Evolutionary conservation across 1,284 basidiomycete genomes (phyloP).

Genomic region (Meira miltonrushii): DNA sequence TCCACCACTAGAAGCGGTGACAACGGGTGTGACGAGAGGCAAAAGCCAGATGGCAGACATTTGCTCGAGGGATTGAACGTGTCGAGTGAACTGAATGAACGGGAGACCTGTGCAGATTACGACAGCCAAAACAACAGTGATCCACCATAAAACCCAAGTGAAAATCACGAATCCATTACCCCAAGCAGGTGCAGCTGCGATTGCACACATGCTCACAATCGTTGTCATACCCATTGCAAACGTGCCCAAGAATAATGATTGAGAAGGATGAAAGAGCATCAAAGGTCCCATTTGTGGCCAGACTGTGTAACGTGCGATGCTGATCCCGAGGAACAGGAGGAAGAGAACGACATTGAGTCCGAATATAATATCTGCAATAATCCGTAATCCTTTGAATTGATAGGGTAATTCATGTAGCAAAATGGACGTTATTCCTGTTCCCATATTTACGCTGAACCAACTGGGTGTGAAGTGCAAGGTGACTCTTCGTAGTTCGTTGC

Average conservation of each 20-base stretch:
- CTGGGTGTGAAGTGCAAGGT: conserved; percentile 32
- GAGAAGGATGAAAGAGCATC: conserved; percentile 62
- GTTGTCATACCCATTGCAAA: conserved; percentile 69
- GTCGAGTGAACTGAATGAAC: conserved; percentile 65
- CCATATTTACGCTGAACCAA: conserved; percentile 51
- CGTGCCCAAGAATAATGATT: conserved; percentile 65
- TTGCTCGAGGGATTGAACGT: conserved; percentile 59
- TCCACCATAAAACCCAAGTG: conserved; percentile 70
- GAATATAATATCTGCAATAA: conserved; percentile 59
- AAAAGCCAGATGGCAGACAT: conserved; percentile 56
- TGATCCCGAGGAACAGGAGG: conserved; percentile 57
- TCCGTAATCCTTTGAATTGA: conserved; percentile 52
- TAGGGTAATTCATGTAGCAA: conserved; percentile 56
- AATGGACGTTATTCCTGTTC: conserved; percentile 56
- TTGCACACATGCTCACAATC: conserved; percentile 60
- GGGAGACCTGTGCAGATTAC: conserved; percentile 63
- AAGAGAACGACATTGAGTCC: conserved; percentile 66
- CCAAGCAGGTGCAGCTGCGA: conserved; percentile 53
- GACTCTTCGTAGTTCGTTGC: conserved; percentile 1
- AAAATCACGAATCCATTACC: conserved; percentile 61
- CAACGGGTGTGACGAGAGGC: conserved; percentile 67
- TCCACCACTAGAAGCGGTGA: conserved; percentile 64
- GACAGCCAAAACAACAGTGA: conserved; percentile 61
- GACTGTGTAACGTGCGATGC: conserved; percentile 54
- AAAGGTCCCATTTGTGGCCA: conserved; percentile 61